Base-by-base conservation (phyloP, 73 alveolate genomes). In the Paramecium tetraurelia region DNA sequence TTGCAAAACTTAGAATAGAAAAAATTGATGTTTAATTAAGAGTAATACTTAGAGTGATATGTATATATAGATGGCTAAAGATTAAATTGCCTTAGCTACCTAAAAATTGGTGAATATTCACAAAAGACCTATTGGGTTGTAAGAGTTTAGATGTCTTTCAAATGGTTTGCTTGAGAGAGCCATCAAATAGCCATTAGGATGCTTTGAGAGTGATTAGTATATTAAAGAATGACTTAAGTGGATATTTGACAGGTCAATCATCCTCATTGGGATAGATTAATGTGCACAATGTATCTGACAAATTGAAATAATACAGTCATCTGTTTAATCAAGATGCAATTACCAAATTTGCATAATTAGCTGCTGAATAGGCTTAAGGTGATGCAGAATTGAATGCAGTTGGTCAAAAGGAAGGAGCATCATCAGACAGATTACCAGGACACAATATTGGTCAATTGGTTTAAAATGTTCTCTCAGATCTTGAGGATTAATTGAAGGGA, bases 331-430 rank as follows among this genome's bases (percentile, higher is more conserved):
- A 80, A 80, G 75, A 80, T 43, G 90, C 90, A 10, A 80, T 44
- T 16, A 80, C 35, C 4, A 80, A 80, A 46, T 80, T 80, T 48
- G 76, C 48, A 1, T 48, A 80, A 80, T 46, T 80, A 22, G 77
- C 75, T 4, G 48, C 48, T 14, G 90, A 80, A 80, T 80, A 80
- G 0, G 90, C 90, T 10, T 80, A 76, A 44, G 90, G 90, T 20
- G 21, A 46, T 80, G 90, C 90, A 8, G 90, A 80, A 80, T 80
- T 80, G 46, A 76, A 80, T 80, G 90, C 90, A 29, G 68, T 72
- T 44, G 90, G 90, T 12, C 24, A 80, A 44, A 22, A 21, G 20
- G 90, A 80, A 44, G 46, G 33, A 80, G 16, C 48, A 18, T 53
- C 69, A 44, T 10, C 63, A 21, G 69, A 22, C 7, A 75, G 88